These are phyloP conservation scores for Fusarium sp. DNA, from an alignment of 2,329 filamentous ascomycete species.

Conservation along the genomic window DNA sequence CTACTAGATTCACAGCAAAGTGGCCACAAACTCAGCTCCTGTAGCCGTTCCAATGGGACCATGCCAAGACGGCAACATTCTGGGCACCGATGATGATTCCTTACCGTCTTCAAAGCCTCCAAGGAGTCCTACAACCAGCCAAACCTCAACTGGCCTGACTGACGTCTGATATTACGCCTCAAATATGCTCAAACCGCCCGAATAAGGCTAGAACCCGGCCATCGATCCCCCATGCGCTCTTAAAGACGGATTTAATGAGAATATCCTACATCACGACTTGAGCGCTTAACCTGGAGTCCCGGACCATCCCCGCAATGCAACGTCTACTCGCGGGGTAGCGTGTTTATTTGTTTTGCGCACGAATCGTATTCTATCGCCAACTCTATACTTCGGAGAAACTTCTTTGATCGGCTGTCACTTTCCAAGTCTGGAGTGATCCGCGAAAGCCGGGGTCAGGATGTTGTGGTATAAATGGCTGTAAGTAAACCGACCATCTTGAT, in stretches of 20 bases:
- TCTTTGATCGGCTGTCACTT: background rate
- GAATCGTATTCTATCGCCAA: slow-evolving; percentile 6
- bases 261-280: background rate
- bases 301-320: background rate
- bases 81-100: background rate
- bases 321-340: slow-evolving; percentile 14
- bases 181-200: background rate
- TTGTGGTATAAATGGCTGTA: background rate
- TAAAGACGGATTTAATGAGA: background rate
- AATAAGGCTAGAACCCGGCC: background rate
- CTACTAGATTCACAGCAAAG: too few relatives aligned
- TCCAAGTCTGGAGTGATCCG: background rate
- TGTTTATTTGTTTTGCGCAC: slow-evolving; percentile 6
- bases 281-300: background rate
- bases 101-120: background rate
- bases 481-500: background rate
- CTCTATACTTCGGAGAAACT: background rate
- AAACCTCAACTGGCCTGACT: background rate
- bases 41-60: fast-evolving
- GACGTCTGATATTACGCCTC: background rate
- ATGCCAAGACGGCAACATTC: background rate
- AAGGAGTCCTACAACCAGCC: background rate
- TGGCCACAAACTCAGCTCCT: background rate
- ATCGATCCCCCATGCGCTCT: background rate
- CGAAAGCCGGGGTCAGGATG: too few relatives aligned